phyloP scores from a whole-genome alignment of 1,284 basidiomycete genomes.

The Cerioporus squamosus region DNA sequence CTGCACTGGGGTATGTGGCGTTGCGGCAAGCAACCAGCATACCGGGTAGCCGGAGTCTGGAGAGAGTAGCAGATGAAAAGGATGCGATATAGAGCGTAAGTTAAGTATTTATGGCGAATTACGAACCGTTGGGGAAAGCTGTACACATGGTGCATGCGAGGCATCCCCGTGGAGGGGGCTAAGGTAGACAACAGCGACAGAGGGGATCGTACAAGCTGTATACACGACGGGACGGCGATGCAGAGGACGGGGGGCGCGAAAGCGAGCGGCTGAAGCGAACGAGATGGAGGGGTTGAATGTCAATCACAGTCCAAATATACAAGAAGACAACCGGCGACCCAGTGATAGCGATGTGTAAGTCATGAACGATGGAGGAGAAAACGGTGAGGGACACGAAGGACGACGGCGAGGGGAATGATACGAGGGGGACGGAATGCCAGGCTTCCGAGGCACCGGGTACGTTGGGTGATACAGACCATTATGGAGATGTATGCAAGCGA shows the following conservation, averaged over 20 bases:
- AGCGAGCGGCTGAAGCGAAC: not conserved
- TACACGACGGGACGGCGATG: slow-evolving; percentile 17
- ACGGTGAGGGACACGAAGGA: no score
- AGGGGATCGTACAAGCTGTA: slow-evolving; percentile 29
- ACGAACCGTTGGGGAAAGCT: slow-evolving; percentile 38
- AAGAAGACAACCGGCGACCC: slow-evolving; percentile 21
- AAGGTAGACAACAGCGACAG: slow-evolving; percentile 21
- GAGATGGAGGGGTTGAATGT: slow-evolving; percentile 14
- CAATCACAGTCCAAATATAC: slow-evolving; percentile 27
- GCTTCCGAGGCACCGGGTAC: not conserved
- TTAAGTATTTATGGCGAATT: slow-evolving; percentile 33
- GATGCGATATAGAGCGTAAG: slow-evolving; percentile 4
- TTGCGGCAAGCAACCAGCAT: not conserved
- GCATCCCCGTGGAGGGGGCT: slow-evolving; percentile 16
- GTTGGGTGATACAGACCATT: slow-evolving; percentile 23
- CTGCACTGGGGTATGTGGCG: not conserved
- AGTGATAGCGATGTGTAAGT: slow-evolving; percentile 24
- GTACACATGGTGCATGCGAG: slow-evolving; percentile 28
- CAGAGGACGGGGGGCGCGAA: not conserved
- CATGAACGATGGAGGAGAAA: slow-evolving; percentile 10
- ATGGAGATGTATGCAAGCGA: slow-evolving; percentile 26
- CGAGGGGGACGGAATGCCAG: not conserved
- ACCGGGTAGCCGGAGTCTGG: not conserved
- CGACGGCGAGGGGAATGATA: no score
- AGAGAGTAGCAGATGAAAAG: slow-evolving; percentile 3